phyloP scores from a whole-genome alignment of 371 early-diverging fungal genomes.

The Mucor mucedo region DNA sequence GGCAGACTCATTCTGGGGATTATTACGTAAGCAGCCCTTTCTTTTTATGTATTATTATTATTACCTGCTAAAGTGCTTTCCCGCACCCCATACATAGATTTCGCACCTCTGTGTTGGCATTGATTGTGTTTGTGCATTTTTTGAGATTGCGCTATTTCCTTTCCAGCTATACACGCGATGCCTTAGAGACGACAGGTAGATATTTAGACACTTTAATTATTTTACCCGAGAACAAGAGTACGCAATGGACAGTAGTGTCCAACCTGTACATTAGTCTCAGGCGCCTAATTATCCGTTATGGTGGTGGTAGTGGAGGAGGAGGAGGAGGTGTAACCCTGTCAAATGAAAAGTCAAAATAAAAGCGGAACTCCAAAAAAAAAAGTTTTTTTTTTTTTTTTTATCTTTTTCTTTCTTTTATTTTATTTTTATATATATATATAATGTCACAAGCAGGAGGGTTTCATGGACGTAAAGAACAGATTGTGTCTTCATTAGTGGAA shows the following conservation, averaged over 20 bases:
- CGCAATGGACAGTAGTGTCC: constrained; percentile 10
- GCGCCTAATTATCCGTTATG: constrained; percentile 59
- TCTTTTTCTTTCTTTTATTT: neutral
- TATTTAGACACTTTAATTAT: constrained; percentile 58
- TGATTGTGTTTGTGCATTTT: constrained; percentile 82
- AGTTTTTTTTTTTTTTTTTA: neutral
- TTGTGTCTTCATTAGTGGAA: constrained; percentile 51
- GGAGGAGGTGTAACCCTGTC: too few relatives aligned
- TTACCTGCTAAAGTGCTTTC: too few relatives aligned
- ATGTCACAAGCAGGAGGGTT: neutral
- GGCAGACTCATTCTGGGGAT: constrained; percentile 68
- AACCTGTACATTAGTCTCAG: constrained; percentile 58
- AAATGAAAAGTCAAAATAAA: constrained; percentile 6
- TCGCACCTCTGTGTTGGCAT: constrained; percentile 75
- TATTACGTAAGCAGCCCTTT: constrained; percentile 46
- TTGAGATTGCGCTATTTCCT: constrained; percentile 80
- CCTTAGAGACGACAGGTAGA: constrained; percentile 54
- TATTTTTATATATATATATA: too few relatives aligned
- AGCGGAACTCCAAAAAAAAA: neutral
- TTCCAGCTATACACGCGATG: constrained; percentile 66
- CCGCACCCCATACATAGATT: constrained; percentile 42
- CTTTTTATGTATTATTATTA: neutral
- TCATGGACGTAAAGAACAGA: constrained; percentile 33
- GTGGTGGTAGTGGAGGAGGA: too few relatives aligned
- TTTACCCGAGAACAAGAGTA: neutral